A percentile compares a stretch with the other conserved stretches of the same genome.
phyloP scores from a whole-genome alignment of 768 basidiomycete genomes.

The Xerocomellus intermedius region DNA sequence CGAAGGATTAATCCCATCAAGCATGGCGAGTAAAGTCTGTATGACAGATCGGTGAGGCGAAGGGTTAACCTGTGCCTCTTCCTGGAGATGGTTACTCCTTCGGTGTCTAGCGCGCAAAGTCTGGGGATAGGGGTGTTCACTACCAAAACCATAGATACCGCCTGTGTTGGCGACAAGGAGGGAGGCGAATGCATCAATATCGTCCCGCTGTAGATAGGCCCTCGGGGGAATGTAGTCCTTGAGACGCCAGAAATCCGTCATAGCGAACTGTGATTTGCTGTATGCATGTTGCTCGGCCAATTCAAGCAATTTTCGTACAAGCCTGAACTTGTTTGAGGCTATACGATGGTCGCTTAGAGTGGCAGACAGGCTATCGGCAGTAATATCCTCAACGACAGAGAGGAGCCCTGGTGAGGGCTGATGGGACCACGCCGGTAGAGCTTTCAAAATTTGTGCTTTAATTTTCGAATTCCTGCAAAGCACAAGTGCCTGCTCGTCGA shows the following conservation, averaged over 20 bases:
- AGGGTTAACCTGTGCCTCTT: slow-evolving; percentile 18
- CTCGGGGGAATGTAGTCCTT: slow-evolving; percentile 69
- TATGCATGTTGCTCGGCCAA: slow-evolving; percentile 41
- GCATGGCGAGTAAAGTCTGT: slow-evolving; percentile 53
- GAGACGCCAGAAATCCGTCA: slow-evolving; percentile 78
- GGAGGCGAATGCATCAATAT: slow-evolving; percentile 69
- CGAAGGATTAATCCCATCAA: slow-evolving; percentile 48
- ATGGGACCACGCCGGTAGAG: slow-evolving; percentile 76
- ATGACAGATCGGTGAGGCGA: slow-evolving; percentile 51
- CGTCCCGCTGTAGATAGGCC: slow-evolving; percentile 57
- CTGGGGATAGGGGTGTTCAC: slow-evolving; percentile 45
- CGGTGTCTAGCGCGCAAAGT: slow-evolving; percentile 42
- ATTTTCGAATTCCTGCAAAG: slow-evolving; percentile 42
- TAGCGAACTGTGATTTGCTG: slow-evolving; percentile 46
- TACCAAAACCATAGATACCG: slow-evolving; percentile 57
- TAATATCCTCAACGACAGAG: slow-evolving; percentile 44
- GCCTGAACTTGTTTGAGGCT: slow-evolving; percentile 71
- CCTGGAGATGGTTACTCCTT: slow-evolving; percentile 11
- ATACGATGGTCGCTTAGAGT: slow-evolving; percentile 61
- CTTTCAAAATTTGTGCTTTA: slow-evolving; percentile 46
- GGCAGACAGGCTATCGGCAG: slow-evolving; percentile 46
- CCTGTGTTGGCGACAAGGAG: slow-evolving; percentile 62
- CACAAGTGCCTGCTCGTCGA: slow-evolving; percentile 51
- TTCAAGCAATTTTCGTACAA: slow-evolving; percentile 64
- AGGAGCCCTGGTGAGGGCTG: slow-evolving; percentile 50